Percentiles rank a stretch among this genome's conserved stretches.
Conservation (phyloP, 2,329 filamentous ascomycete species). For the Chrysosporium keratinophilum region DNA sequence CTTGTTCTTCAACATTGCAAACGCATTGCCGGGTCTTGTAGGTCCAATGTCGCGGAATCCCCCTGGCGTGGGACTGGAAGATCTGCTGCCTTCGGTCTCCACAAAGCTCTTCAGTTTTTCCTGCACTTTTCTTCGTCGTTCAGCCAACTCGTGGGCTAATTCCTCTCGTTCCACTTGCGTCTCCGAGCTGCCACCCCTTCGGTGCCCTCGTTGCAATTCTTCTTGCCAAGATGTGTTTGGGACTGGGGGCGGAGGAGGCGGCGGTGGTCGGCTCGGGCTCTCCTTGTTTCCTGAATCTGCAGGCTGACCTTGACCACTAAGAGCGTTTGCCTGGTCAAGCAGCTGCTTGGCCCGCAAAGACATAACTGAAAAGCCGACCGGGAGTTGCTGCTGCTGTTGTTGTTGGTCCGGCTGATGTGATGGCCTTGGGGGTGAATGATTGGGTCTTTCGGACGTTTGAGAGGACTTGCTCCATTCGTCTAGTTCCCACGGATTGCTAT, state of each 20-base stretch:
- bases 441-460: conserved; percentile 15
- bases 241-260: neutral
- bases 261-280: neutral
- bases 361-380: conserved; percentile 21
- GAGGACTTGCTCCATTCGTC: conserved; percentile 38
- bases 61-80: conserved; percentile 34
- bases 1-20: conserved; percentile 37
- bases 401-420: conserved; percentile 11
- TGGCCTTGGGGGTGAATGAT: conserved; percentile 7
- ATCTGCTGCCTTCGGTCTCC: conserved; percentile 33
- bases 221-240: conserved; percentile 38
- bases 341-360: conserved; percentile 31
- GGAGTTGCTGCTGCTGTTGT: neutral
- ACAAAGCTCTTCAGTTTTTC: conserved; percentile 38
- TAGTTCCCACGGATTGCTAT: conserved; percentile 47
- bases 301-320: conserved; percentile 20
- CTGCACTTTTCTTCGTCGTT: conserved; percentile 39
- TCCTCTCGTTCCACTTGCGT: conserved; percentile 41
- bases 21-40: conserved; percentile 33
- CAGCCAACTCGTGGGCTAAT: conserved; percentile 40
- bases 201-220: conserved; percentile 36
- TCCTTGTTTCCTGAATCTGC: conserved; percentile 17
- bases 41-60: conserved; percentile 22
- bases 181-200: conserved; percentile 38
- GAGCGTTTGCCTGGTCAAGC: conserved; percentile 29